Evolutionary conservation across 345 rosid genomes (phyloP).

Genomic region (Excoecaria agallocha): DNA sequence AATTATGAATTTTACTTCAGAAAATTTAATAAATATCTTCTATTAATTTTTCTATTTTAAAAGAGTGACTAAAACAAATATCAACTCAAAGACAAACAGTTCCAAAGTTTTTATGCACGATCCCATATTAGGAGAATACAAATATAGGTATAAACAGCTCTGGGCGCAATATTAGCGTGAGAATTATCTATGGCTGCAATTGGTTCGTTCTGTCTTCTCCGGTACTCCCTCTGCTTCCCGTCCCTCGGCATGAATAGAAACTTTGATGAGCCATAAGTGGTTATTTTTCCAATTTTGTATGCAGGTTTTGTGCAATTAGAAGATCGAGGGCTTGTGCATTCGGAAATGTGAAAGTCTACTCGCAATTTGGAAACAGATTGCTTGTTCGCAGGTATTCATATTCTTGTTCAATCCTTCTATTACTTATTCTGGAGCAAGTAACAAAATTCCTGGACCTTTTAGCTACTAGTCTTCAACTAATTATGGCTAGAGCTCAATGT

Average conservation of each 20-base stretch:
- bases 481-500: neutral
- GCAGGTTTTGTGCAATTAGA: constrained; percentile 45
- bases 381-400: constrained; percentile 40
- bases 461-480: neutral
- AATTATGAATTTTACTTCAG: no score
- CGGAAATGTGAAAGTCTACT: constrained; percentile 27
- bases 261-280: constrained; percentile 1
- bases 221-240: neutral
- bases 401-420: neutral
- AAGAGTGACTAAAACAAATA: no score
- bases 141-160: neutral
- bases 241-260: neutral
- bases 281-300: constrained; percentile 11
- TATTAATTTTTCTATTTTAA: no score
- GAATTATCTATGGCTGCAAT: constrained; percentile 1
- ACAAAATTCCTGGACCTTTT: neutral
- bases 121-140: no score
- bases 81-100: no score
- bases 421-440: neutral
- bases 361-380: constrained; percentile 24
- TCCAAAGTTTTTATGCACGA: no score
- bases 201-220: neutral
- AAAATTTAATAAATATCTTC: no score
- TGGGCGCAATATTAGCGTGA: no score
- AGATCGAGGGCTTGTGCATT: constrained; percentile 14